Evolutionary conservation across 2,329 filamentous ascomycete species (phyloP).

Genomic region (Didymella sp.): DNA sequence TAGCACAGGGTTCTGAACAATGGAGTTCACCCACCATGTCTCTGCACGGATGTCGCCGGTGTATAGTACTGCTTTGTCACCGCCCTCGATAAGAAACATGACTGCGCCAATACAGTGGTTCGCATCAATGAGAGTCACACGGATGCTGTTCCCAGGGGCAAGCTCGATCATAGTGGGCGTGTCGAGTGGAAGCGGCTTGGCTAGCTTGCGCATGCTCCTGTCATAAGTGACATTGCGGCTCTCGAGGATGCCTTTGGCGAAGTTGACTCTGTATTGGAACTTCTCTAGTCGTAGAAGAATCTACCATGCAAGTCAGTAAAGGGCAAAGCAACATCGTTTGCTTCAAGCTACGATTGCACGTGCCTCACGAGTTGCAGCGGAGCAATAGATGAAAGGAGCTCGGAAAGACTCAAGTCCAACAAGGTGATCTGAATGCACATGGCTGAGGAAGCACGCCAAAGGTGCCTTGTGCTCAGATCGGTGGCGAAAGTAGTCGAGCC

Average conservation of each 20-base stretch:
- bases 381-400: slow-evolving; percentile 89
- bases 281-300: slow-evolving; percentile 81
- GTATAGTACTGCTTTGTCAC: slow-evolving; percentile 77
- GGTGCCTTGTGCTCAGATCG: slow-evolving; percentile 64
- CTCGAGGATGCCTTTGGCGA: slow-evolving; percentile 78
- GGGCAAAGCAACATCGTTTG: not conserved
- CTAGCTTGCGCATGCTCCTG: slow-evolving; percentile 72
- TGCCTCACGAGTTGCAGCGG: slow-evolving; percentile 77
- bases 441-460: slow-evolving; percentile 85
- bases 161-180: slow-evolving; percentile 81
- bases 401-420: slow-evolving; percentile 77
- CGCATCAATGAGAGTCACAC: slow-evolving; percentile 85
- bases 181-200: slow-evolving; percentile 82
- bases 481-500: slow-evolving; percentile 81
- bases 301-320: slow-evolving; percentile 37
- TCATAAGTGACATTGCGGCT: slow-evolving; percentile 73
- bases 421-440: slow-evolving; percentile 91
- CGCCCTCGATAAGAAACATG: slow-evolving; percentile 88
- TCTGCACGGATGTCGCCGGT: slow-evolving; percentile 90
- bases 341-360: not conserved
- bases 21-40: slow-evolving; percentile 79
- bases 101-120: slow-evolving; percentile 91
- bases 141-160: slow-evolving; percentile 69
- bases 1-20: slow-evolving; percentile 74
- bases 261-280: slow-evolving; percentile 81